A percentile compares a stretch with the other conserved stretches of the same genome.
Evolutionary conservation across 75 land plant genomes (phyloP).

Genomic region (Selaginella moellendorffii): DNA sequence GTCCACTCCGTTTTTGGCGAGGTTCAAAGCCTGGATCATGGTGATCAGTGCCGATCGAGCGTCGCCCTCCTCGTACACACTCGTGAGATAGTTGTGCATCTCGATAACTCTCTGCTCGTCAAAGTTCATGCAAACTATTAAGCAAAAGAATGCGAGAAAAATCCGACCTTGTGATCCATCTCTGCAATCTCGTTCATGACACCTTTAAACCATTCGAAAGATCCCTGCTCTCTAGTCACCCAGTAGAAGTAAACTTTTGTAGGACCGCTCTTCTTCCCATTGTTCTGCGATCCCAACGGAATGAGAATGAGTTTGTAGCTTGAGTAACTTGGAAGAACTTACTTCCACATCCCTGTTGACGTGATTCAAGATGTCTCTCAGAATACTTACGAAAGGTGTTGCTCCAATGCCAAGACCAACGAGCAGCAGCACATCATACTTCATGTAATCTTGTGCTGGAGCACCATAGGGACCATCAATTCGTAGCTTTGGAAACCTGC

Average conservation of each 20-base stretch:
- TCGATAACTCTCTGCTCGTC: not conserved
- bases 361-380: constrained; percentile 32
- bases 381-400: constrained; percentile 36
- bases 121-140: constrained; percentile 1
- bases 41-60: not conserved
- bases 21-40: not conserved
- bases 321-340: too few species aligned
- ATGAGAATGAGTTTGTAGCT: too few species aligned
- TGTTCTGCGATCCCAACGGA: too few species aligned
- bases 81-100: not conserved
- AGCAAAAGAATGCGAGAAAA: not conserved
- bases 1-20: not conserved
- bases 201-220: constrained; percentile 91
- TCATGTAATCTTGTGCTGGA: constrained; percentile 43
- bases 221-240: constrained; percentile 88
- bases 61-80: not conserved
- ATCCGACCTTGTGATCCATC: constrained; percentile 20
- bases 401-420: constrained; percentile 46
- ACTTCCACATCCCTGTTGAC: not conserved
- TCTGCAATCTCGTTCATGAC: constrained; percentile 84
- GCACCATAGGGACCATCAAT: constrained; percentile 53
- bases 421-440: constrained; percentile 40
- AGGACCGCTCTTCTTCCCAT: not conserved
- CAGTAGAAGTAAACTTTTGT: constrained; percentile 45
- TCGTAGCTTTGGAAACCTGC: constrained; percentile 26